These are phyloP conservation scores for Pisolithus orientalis DNA, from an alignment of 768 basidiomycete genomes.

Conservation along the genomic window DNA sequence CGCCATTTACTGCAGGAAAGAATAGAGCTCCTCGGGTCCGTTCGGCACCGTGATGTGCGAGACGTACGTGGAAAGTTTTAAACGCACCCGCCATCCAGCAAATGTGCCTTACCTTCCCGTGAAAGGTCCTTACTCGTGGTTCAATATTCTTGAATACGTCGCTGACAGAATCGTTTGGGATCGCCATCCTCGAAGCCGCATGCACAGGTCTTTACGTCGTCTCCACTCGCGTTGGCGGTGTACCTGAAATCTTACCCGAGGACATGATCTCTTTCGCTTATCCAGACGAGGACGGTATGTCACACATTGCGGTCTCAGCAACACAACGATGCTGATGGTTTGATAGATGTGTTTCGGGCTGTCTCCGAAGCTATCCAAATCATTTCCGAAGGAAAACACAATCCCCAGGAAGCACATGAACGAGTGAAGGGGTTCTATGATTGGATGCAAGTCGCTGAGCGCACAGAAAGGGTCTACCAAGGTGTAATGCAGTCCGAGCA, in stretches of 20 bases:
- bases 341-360: slow-evolving; percentile 75
- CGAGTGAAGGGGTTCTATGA: slow-evolving; percentile 80
- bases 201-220: slow-evolving; percentile 93
- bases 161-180: slow-evolving; percentile 94
- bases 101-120: not conserved
- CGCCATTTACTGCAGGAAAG: slow-evolving; percentile 84
- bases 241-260: slow-evolving; percentile 88
- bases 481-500: slow-evolving; percentile 55
- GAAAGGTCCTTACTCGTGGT: slow-evolving; percentile 77
- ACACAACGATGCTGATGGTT: not conserved
- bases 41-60: slow-evolving; percentile 78
- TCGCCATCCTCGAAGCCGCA: slow-evolving; percentile 95
- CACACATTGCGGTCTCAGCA: not conserved
- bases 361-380: slow-evolving; percentile 74
- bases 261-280: slow-evolving; percentile 95
- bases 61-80: slow-evolving; percentile 41
- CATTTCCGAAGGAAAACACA: slow-evolving; percentile 60
- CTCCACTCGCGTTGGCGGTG: slow-evolving; percentile 89
- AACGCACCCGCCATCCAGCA: not conserved
- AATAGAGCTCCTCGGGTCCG: slow-evolving; percentile 81
- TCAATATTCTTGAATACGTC: slow-evolving; percentile 94
- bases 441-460: slow-evolving; percentile 72
- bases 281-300: slow-evolving; percentile 87
- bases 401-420: slow-evolving; percentile 70
- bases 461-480: slow-evolving; percentile 82